phyloP scores from a whole-genome alignment of 2,329 filamentous ascomycete species.

The Penicillium verrucosum region DNA sequence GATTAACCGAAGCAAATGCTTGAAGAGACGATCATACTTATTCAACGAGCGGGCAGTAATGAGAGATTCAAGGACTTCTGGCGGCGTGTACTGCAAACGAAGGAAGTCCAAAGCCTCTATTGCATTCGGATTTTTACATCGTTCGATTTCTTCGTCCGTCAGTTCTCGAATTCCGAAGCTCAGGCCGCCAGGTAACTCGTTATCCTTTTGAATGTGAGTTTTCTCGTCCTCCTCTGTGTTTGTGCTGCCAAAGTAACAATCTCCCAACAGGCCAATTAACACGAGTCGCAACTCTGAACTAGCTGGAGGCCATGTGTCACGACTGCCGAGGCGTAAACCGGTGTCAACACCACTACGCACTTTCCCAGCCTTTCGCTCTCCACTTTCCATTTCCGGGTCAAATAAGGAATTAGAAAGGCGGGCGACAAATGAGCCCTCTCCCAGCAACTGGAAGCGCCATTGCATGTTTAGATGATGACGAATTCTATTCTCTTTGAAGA shows the following conservation, averaged over 20 bases:
- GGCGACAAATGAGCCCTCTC: conserved; percentile 78
- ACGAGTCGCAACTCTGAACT: conserved; percentile 89
- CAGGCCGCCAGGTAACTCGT: conserved; percentile 62
- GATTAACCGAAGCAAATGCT: conserved; percentile 69
- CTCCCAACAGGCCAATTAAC: conserved; percentile 77
- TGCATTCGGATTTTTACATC: conserved; percentile 76
- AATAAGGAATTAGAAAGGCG: conserved; percentile 80
- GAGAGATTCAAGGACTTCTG: conserved; percentile 66
- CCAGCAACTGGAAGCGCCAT: conserved; percentile 75
- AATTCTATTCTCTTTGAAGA: conserved; percentile 72
- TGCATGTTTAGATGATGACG: conserved; percentile 71
- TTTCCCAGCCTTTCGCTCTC: conserved; percentile 68
- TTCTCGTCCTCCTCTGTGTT: conserved; percentile 20
- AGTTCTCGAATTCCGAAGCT: conserved; percentile 85
- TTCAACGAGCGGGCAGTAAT: conserved; percentile 67
- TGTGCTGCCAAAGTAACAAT: conserved; percentile 58
- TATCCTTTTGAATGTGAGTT: conserved; percentile 23
- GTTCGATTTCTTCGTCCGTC: conserved; percentile 71
- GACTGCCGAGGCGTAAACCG: conserved; percentile 76
- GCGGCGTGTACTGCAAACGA: conserved; percentile 77
- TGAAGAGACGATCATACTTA: conserved; percentile 85
- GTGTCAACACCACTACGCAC: conserved; percentile 68
- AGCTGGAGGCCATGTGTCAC: conserved; percentile 86
- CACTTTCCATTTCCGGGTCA: conserved; percentile 73
- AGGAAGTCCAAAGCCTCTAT: conserved; percentile 93